These are phyloP conservation scores for Usnea hakonensis DNA, from an alignment of 495 filamentous ascomycete species.

Conservation along the genomic window DNA sequence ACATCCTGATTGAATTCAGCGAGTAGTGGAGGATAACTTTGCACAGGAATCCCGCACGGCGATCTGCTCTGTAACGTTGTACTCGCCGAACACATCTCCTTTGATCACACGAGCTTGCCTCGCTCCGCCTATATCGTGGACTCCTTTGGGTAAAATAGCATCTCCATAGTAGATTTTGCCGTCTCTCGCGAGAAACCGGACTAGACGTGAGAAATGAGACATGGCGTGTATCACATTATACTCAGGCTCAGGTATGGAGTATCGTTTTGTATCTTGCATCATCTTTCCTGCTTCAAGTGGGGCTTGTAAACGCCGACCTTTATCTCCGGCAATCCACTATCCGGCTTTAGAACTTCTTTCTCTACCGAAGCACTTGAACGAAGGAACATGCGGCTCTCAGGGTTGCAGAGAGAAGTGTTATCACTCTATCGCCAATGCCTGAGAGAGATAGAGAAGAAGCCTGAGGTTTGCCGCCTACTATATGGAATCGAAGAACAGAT, in stretches of 20 bases:
- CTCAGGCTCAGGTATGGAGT: too few species aligned
- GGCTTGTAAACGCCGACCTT: constrained; percentile 2
- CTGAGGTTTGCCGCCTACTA: constrained; percentile 46
- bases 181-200: constrained; percentile 72
- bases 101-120: constrained; percentile 60
- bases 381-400: constrained; percentile 56
- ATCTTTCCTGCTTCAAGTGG: not conserved
- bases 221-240: not conserved
- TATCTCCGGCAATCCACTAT: not conserved
- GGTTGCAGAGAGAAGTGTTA: constrained; percentile 85
- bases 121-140: constrained; percentile 57
- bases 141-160: constrained; percentile 62
- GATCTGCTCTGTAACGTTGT: constrained; percentile 62
- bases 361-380: not conserved
- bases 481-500: constrained; percentile 17
- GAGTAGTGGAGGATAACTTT: not conserved
- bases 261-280: not conserved
- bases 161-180: constrained; percentile 77
- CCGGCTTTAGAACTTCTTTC: not conserved
- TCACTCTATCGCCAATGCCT: constrained; percentile 80
- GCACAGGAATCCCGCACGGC: constrained; percentile 25
- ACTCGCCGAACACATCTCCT: constrained; percentile 65
- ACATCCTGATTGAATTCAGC: constrained; percentile 43
- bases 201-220: constrained; percentile 37
- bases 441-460: constrained; percentile 72